These are phyloP conservation scores for Elongisporangium anandrum DNA, from an alignment of 352 stramenopile genomes.

Conservation along the genomic window DNA sequence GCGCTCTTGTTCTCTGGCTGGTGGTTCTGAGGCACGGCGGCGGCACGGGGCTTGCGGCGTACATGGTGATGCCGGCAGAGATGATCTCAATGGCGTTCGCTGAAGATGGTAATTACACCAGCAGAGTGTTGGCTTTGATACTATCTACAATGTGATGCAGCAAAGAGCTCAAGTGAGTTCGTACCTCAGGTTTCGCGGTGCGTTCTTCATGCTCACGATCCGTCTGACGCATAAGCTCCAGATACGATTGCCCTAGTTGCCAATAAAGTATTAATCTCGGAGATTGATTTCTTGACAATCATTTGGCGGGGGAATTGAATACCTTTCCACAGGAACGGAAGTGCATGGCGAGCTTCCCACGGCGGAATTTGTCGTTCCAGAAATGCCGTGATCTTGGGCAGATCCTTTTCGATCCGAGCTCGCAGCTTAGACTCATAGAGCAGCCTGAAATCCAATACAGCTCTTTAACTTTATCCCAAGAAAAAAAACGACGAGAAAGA, in stretches of 20 bases:
- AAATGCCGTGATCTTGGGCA: slow-evolving; percentile 37
- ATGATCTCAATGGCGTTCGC: background rate
- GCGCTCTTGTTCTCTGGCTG: background rate
- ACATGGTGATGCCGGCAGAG: background rate
- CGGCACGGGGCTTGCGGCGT: background rate
- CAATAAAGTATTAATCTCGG: background rate
- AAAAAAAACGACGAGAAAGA: background rate
- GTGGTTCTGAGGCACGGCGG: background rate
- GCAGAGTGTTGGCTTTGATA: background rate
- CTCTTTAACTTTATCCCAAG: background rate
- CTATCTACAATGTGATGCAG: background rate
- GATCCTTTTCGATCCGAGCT: slow-evolving; percentile 28
- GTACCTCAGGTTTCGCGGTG: slow-evolving; percentile 4
- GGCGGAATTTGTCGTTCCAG: slow-evolving; percentile 27
- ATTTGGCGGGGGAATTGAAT: background rate
- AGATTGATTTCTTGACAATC: background rate
- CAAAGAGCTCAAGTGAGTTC: background rate
- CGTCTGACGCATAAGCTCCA: slow-evolving; percentile 20
- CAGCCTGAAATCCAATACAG: background rate
- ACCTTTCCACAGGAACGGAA: slow-evolving; percentile 38
- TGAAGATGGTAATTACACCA: background rate
- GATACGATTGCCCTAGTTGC: slow-evolving; percentile 22
- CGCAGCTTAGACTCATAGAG: slow-evolving; percentile 25
- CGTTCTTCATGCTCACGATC: slow-evolving; percentile 17
- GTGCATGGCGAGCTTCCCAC: slow-evolving; percentile 29